These are phyloP conservation scores for Alternaria gaisen DNA, from an alignment of 2,329 filamentous ascomycete genomes.

Conservation along the genomic window DNA sequence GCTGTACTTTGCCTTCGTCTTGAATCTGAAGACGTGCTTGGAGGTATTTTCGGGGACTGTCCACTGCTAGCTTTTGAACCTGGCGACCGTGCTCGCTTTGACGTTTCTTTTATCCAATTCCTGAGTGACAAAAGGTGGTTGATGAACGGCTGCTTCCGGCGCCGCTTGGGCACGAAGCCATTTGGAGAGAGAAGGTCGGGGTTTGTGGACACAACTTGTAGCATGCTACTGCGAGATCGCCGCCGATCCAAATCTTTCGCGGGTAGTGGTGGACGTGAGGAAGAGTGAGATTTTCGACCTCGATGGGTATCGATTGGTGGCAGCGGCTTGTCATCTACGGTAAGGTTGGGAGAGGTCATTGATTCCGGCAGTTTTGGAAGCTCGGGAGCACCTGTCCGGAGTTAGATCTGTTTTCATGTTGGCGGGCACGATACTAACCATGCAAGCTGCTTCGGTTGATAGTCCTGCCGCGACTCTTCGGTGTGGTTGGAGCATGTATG, in stretches of 20 bases:
- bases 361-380: conserved; percentile 79
- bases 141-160: conserved; percentile 69
- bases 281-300: conserved; percentile 78
- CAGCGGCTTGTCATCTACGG: conserved; percentile 58
- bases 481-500: conserved; percentile 60
- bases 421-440: conserved; percentile 32
- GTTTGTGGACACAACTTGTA: conserved; percentile 81
- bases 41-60: conserved; percentile 45
- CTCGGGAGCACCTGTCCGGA: conserved; percentile 65
- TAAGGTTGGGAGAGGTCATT: conserved; percentile 50
- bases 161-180: conserved; percentile 64
- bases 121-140: conserved; percentile 73
- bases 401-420: conserved; percentile 41
- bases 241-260: conserved; percentile 78
- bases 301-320: conserved; percentile 84
- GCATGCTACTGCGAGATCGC: conserved; percentile 80
- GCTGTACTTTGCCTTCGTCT: conserved; percentile 49
- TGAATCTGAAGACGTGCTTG: conserved; percentile 38
- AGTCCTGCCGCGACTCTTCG: conserved; percentile 77
- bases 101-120: conserved; percentile 75
- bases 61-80: conserved; percentile 47
- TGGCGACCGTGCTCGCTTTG: conserved; percentile 47
- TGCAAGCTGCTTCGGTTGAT: conserved; percentile 72
- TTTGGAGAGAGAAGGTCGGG: conserved; percentile 68
- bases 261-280: conserved; percentile 80